Evolutionary conservation across 2,329 filamentous ascomycete species (phyloP).

Genomic region (Fusarium sp.): DNA sequence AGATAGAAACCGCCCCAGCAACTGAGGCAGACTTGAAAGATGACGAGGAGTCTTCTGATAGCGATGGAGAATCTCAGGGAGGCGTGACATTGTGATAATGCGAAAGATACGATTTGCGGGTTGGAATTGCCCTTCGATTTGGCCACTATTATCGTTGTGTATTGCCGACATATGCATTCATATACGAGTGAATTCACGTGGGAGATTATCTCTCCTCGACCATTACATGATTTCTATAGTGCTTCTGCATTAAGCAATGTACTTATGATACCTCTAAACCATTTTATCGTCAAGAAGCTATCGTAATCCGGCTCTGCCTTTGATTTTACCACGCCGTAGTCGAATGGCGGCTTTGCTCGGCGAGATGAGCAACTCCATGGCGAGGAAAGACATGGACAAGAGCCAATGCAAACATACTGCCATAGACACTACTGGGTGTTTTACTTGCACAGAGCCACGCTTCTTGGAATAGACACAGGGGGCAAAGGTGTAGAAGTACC

Average conservation of each 20-base stretch:
- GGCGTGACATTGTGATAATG: conserved; percentile 6
- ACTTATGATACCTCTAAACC: rapidly evolving
- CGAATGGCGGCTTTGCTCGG: not conserved
- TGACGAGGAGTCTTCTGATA: not conserved
- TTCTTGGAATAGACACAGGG: not conserved
- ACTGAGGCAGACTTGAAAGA: not conserved
- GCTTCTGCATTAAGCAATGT: not conserved
- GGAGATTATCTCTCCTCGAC: no score
- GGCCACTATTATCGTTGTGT: no score
- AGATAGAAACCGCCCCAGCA: not conserved
- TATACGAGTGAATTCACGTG: no score
- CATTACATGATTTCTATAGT: not conserved
- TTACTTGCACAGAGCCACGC: not conserved
- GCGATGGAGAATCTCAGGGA: conserved; percentile 24
- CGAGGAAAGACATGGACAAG: not conserved
- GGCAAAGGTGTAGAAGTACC: not conserved
- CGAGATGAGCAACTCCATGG: not conserved
- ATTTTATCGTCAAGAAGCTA: not conserved
- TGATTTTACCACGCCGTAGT: not conserved
- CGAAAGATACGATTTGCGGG: no score
- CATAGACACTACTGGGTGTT: not conserved
- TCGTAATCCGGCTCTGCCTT: not conserved
- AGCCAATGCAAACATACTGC: not conserved
- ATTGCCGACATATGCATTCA: no score
- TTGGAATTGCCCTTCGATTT: no score